phyloP scores from a whole-genome alignment of 2,329 filamentous ascomycete genomes.

The Elsinoe australis region DNA sequence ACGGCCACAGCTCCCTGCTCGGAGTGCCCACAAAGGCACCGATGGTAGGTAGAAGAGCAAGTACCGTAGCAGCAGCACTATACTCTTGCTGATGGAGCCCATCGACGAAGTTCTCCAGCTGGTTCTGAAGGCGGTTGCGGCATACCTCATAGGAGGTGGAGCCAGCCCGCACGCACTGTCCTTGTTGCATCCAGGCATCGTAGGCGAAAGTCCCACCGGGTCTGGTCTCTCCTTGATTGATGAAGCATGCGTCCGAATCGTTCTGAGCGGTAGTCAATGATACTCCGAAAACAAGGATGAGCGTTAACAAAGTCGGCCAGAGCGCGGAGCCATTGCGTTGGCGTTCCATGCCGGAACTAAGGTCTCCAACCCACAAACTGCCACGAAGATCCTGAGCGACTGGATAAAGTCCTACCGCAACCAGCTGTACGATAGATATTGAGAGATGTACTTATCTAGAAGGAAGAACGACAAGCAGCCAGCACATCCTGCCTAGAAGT shows the following conservation, averaged over 20 bases:
- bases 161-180: background rate
- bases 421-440: no score
- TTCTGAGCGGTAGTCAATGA: background rate
- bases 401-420: no score
- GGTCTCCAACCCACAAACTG: no score
- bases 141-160: background rate
- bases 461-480: no score
- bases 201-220: background rate
- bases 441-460: no score
- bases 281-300: no score
- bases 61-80: constrained; percentile 1
- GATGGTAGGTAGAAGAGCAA: constrained; percentile 16
- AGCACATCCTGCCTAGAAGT: no score
- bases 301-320: no score
- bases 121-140: background rate
- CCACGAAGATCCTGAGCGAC: no score
- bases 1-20: constrained; percentile 11
- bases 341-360: no score
- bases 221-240: background rate
- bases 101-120: background rate
- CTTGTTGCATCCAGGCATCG: background rate
- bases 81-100: background rate
- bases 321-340: no score
- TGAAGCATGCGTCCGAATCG: background rate
- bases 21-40: constrained; percentile 17